Conservation (phyloP, 2,329 filamentous ascomycete species). For the Paradendryphiella salina region DNA sequence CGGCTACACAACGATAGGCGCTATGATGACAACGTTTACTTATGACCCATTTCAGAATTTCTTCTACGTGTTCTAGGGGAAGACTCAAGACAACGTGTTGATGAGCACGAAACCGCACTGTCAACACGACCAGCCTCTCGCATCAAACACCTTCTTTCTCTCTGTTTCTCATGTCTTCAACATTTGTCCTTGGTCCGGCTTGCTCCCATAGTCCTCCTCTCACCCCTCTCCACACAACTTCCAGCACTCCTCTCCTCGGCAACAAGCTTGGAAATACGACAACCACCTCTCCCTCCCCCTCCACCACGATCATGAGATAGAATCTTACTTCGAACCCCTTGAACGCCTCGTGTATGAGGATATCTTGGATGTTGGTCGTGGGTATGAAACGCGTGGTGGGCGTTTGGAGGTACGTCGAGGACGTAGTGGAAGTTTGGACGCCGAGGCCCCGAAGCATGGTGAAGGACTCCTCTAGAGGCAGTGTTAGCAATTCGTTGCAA, state of each 20-base stretch:
- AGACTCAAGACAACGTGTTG: background rate
- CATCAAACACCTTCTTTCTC: background rate
- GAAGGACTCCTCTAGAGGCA: slow-evolving; percentile 72
- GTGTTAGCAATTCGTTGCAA: slow-evolving; percentile 1
- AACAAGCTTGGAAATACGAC: slow-evolving; percentile 91
- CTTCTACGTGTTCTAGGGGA: background rate
- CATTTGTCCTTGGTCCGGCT: background rate
- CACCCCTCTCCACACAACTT: slow-evolving; percentile 87
- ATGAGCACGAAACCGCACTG: background rate
- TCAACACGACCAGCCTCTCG: background rate
- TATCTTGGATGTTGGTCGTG: slow-evolving; percentile 86
- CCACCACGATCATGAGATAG: slow-evolving; percentile 86
- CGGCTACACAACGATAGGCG: slow-evolving; percentile 6
- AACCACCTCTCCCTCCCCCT: slow-evolving; percentile 83
- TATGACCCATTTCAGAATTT: slow-evolving; percentile 6
- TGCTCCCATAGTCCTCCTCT: slow-evolving; percentile 78
- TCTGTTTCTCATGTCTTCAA: background rate
- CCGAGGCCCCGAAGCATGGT: slow-evolving; percentile 87
- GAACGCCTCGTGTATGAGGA: slow-evolving; percentile 95
- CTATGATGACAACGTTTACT: slow-evolving; percentile 6
- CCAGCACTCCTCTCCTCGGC: slow-evolving; percentile 73
- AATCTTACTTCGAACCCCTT: slow-evolving; percentile 87
- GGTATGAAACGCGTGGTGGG: slow-evolving; percentile 78
- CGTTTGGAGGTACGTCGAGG: slow-evolving; percentile 66
- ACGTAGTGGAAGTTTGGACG: slow-evolving; percentile 80